phyloP scores from a whole-genome alignment of 2,329 filamentous ascomycete species.

The Diplocarpon mali region DNA sequence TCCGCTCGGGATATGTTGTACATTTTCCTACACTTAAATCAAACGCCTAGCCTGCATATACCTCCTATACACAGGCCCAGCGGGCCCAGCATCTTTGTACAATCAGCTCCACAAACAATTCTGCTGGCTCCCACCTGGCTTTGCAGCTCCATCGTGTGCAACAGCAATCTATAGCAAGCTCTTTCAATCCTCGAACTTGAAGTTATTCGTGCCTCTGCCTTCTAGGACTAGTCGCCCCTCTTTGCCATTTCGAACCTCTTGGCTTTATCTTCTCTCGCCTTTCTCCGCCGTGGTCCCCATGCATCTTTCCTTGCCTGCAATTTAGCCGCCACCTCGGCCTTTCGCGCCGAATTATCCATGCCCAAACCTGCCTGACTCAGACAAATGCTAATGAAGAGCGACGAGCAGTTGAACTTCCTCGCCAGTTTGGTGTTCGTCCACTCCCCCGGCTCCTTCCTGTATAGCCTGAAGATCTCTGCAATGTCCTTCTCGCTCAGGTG shows the following conservation, averaged over 20 bases:
- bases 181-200: not conserved
- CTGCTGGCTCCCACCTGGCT: not conserved
- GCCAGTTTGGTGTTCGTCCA: constrained; percentile 46
- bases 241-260: constrained; percentile 34
- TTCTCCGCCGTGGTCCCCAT: constrained; percentile 45
- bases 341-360: constrained; percentile 26
- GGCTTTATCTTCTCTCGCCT: constrained; percentile 43
- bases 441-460: constrained; percentile 38
- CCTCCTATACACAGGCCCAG: constrained; percentile 6
- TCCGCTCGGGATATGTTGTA: constrained; percentile 8
- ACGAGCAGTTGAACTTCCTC: constrained; percentile 43
- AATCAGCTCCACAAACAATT: not conserved
- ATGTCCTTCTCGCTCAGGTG: constrained; percentile 46
- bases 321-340: constrained; percentile 36
- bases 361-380: constrained; percentile 29
- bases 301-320: constrained; percentile 38
- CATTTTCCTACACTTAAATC: constrained; percentile 11
- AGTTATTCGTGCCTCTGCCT: not conserved
- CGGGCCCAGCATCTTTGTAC: constrained; percentile 1
- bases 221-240: constrained; percentile 17
- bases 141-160: not conserved
- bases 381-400: constrained; percentile 47
- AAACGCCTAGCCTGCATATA: constrained; percentile 8
- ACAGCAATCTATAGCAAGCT: not conserved
- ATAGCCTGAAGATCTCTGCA: constrained; percentile 46